These are phyloP conservation scores for Myrica gale DNA, from an alignment of 306 rosid species.

Conservation along the genomic window DNA sequence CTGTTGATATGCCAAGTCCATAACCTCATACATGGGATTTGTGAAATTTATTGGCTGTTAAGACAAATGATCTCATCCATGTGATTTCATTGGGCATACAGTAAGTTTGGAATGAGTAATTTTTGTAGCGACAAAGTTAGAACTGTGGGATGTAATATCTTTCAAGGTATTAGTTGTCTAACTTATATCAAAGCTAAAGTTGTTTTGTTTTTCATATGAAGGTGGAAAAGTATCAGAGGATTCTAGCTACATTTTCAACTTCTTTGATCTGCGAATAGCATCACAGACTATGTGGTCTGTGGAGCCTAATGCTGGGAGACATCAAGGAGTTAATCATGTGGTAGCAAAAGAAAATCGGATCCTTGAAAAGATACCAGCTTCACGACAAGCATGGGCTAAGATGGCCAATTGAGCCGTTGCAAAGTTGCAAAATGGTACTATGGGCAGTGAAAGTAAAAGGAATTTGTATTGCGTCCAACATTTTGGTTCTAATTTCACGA, in stretches of 20 bases:
- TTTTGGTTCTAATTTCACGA: not conserved
- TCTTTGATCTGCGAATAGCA: not conserved
- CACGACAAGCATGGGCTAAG: not conserved
- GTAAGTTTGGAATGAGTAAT: not conserved
- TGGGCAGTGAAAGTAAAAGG: not conserved
- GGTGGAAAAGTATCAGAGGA: not conserved
- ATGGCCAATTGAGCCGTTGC: slow-evolving; percentile 1
- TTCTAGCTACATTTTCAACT: not conserved
- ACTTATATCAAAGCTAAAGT: not conserved
- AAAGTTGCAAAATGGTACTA: not conserved
- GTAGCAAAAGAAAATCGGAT: not conserved
- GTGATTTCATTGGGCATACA: not conserved
- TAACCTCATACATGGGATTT: not conserved
- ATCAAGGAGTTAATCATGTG: not conserved
- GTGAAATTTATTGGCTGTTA: too few species aligned
- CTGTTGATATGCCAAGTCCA: not conserved
- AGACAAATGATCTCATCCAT: not conserved
- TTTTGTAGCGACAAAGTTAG: not conserved
- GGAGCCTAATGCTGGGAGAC: not conserved
- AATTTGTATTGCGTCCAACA: not conserved
- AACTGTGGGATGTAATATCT: not conserved
- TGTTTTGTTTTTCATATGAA: not conserved
- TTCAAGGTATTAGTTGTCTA: slow-evolving; percentile 7
- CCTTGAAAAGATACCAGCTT: not conserved
- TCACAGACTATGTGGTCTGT: not conserved